These are phyloP conservation scores for Chaetomiaceae sp. DNA, from an alignment of 2,329 filamentous ascomycete species.

Conservation along the genomic window DNA sequence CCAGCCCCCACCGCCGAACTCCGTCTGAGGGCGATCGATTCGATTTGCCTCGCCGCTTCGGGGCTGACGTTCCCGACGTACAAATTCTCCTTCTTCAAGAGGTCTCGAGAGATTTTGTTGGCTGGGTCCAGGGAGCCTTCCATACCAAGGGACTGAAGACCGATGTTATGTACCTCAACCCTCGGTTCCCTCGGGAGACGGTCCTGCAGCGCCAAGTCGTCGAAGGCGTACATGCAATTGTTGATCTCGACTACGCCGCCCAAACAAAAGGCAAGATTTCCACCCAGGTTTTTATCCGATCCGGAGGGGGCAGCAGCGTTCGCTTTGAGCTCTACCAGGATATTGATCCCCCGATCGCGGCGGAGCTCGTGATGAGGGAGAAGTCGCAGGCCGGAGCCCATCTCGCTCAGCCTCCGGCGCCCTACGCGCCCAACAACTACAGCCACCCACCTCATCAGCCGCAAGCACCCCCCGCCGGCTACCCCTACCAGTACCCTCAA, in stretches of 20 bases:
- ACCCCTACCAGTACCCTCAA: slow-evolving; percentile 19
- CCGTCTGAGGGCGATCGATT: slow-evolving; percentile 57
- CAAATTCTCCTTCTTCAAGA: slow-evolving; percentile 81
- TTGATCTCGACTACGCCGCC: slow-evolving; percentile 66
- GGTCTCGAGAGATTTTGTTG: slow-evolving; percentile 72
- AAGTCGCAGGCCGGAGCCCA: slow-evolving; percentile 45
- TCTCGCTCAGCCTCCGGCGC: slow-evolving; percentile 21
- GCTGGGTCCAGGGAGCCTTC: slow-evolving; percentile 77
- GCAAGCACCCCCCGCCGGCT: slow-evolving; percentile 19
- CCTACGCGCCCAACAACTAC: slow-evolving; percentile 31
- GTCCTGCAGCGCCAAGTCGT: slow-evolving; percentile 82
- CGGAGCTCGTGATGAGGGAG: slow-evolving; percentile 72
- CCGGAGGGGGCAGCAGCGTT: slow-evolving; percentile 64
- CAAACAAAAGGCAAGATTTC: slow-evolving; percentile 71
- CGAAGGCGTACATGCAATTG: slow-evolving; percentile 83
- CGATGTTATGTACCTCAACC: slow-evolving; percentile 74
- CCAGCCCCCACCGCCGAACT: slow-evolving; percentile 56
- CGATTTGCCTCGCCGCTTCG: slow-evolving; percentile 68
- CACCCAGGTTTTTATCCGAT: slow-evolving; percentile 81
- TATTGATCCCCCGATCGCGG: slow-evolving; percentile 71
- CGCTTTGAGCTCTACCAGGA: slow-evolving; percentile 85
- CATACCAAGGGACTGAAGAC: slow-evolving; percentile 65
- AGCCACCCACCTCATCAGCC: slow-evolving; percentile 16
- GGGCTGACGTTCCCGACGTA: slow-evolving; percentile 78
- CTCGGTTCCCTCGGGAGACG: slow-evolving; percentile 69